Conservation (phyloP, 257 asterid species). For the Solanum chilense region DNA sequence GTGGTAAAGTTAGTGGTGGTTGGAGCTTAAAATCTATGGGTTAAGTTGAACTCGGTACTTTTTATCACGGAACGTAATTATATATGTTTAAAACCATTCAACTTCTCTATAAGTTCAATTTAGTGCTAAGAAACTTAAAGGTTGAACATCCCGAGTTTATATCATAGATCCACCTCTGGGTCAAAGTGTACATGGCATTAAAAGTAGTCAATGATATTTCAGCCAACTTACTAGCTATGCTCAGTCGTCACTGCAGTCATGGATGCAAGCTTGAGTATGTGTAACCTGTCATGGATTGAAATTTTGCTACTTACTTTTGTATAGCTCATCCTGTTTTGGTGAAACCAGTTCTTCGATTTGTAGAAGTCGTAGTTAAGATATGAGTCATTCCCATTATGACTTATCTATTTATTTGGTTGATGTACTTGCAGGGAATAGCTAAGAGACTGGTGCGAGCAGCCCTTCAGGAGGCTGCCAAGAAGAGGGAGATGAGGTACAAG, state of each 20-base stretch:
- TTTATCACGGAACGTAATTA: background rate
- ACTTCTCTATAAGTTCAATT: background rate
- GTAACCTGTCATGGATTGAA: background rate
- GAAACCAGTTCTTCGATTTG: background rate
- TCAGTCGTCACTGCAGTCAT: background rate
- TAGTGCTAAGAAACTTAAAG: background rate
- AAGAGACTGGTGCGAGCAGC: slow-evolving; percentile 83
- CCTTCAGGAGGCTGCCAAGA: slow-evolving; percentile 78
- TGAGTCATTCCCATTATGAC: background rate
- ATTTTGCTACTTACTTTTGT: background rate
- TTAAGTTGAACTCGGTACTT: background rate
- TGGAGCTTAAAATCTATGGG: background rate
- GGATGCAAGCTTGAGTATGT: background rate
- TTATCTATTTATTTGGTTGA: background rate
- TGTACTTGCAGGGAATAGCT: slow-evolving; percentile 73
- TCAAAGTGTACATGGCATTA: background rate
- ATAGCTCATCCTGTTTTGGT: background rate
- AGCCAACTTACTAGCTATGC: background rate
- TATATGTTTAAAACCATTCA: background rate
- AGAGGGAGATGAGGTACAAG: slow-evolving; percentile 74
- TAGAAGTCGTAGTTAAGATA: background rate
- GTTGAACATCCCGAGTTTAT: background rate
- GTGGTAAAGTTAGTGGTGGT: background rate
- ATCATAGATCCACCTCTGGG: background rate
- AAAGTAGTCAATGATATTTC: background rate